Conservation (phyloP, 768 basidiomycete genomes). For the Termitomyces sp. region DNA sequence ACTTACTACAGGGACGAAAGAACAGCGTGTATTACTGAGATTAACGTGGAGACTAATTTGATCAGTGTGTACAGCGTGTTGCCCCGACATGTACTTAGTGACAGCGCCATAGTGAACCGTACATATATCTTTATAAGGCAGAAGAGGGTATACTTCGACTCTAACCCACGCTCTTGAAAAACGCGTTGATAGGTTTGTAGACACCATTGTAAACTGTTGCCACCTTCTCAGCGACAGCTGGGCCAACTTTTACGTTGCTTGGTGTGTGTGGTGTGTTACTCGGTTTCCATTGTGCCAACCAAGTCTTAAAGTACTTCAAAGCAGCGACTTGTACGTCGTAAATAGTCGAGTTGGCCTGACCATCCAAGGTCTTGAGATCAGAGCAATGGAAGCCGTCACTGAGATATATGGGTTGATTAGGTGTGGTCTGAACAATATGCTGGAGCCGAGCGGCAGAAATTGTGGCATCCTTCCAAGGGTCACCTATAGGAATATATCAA, state of each 20-base stretch:
- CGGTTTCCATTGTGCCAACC: slow-evolving; percentile 49
- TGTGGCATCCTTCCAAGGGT: slow-evolving; percentile 72
- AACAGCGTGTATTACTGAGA: not conserved
- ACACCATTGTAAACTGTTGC: not conserved
- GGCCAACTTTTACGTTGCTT: not conserved
- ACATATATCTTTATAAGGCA: not conserved
- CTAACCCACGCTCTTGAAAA: slow-evolving; percentile 27
- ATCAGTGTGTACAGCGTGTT: not conserved
- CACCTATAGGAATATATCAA: slow-evolving; percentile 37
- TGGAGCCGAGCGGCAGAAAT: slow-evolving; percentile 49
- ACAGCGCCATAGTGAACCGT: not conserved
- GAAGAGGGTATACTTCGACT: not conserved
- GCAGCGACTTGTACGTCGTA: slow-evolving; percentile 50
- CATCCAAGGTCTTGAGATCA: slow-evolving; percentile 44
- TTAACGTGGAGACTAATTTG: not conserved
- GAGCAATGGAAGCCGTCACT: slow-evolving; percentile 69
- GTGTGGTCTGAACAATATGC: slow-evolving; percentile 42
- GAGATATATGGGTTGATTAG: slow-evolving; percentile 52
- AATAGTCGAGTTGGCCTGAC: slow-evolving; percentile 47
- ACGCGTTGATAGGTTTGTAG: slow-evolving; percentile 33
- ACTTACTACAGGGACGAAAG: not conserved
- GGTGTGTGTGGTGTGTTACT: slow-evolving; percentile 3
- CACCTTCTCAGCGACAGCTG: not conserved
- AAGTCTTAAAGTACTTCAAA: slow-evolving; percentile 49
- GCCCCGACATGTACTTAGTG: not conserved